Base-by-base conservation (phyloP, 1,284 basidiomycete genomes). In the Gymnopus androsaceus region DNA sequence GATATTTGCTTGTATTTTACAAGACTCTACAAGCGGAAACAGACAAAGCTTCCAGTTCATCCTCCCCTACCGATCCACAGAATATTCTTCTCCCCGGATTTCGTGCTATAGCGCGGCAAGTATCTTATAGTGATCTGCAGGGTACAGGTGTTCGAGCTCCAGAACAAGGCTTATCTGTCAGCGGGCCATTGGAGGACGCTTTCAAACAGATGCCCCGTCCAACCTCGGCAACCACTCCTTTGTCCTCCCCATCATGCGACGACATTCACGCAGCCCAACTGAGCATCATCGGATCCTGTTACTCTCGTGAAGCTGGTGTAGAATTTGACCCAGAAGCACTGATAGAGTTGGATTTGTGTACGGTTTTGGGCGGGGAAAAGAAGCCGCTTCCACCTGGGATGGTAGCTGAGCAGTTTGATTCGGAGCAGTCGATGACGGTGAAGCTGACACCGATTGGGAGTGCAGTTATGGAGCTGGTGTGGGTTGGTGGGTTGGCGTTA, bases 391-490 rank as follows among this genome's bases (percentile, higher is more conserved):
- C 54, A 17, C 30, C 38, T 28, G 50, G 50, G 33, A 59, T 19
- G 31, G 34, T 49, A 14, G 50, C 25, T 11, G 51, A 55, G 21
- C 33, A 52, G 34, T 40, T 59, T 27, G 57, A 55, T 28, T 34
- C 48, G 11, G 47, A 59, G 12, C 48, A 47, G 45, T 34, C 28
- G 15, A 17, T 53, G 34, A 47, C 33, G 23, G 57, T 59, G 17
- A 59, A 53, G 31, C 21, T 59, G 31, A 55, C 57, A n/a, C 33
- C 54, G 11, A 48, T 59, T 15, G 57, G 57, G 14, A 53, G 21
- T 37, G 57, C 57, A 5, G 54, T 59, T 8, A 51, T 55, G 54
- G 57, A 59, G 30, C 55, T 56, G 54, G 50, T 59, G 2, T 59
- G 57, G 57, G 33, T 46, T 34, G 57, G 57, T 14, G 50, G 54